Conservation (phyloP, 73 alveolate genomes). For the Effrenium voratum region DNA sequence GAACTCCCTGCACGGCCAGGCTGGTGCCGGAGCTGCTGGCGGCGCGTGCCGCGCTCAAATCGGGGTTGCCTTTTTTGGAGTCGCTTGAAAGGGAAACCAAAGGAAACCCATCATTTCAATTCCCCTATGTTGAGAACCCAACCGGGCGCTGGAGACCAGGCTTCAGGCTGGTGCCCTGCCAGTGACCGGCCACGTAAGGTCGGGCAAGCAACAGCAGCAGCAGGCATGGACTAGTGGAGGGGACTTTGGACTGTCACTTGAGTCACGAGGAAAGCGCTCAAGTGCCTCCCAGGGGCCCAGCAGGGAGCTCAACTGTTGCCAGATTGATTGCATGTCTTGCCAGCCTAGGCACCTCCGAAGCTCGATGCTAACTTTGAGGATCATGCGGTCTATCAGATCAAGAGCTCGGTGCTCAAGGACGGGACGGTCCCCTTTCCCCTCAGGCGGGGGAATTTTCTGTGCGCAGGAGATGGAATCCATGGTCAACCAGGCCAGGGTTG, state of each 20-base stretch:
- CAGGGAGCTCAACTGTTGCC: not conserved
- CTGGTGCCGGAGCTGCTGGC: slow-evolving; percentile 33
- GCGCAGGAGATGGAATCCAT: slow-evolving; percentile 88
- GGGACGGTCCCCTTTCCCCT: not conserved
- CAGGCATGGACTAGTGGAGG: not conserved
- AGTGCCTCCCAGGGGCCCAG: slow-evolving; percentile 83
- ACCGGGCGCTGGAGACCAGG: too few species aligned
- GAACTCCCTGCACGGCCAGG: too few species aligned
- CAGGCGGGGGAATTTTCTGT: not conserved
- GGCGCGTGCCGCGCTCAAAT: slow-evolving; percentile 14
- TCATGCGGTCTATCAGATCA: slow-evolving; percentile 72
- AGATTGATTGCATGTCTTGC: not conserved
- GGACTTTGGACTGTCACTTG: not conserved
- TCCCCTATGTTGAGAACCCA: too few species aligned
- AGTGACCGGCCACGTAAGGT: too few species aligned
- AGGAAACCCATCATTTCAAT: too few species aligned
- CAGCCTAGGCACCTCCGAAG: slow-evolving; percentile 78
- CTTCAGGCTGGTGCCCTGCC: too few species aligned
- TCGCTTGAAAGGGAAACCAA: too few species aligned
- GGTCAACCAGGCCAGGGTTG: slow-evolving; percentile 54
- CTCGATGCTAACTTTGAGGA: slow-evolving; percentile 87
- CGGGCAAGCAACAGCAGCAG: slow-evolving; percentile 51
- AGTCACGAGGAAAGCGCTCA: not conserved
- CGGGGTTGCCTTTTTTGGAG: too few species aligned
- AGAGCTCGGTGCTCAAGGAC: slow-evolving; percentile 89